Conservation (phyloP, 768 basidiomycete genomes). For the Kwoniella sp. region DNA sequence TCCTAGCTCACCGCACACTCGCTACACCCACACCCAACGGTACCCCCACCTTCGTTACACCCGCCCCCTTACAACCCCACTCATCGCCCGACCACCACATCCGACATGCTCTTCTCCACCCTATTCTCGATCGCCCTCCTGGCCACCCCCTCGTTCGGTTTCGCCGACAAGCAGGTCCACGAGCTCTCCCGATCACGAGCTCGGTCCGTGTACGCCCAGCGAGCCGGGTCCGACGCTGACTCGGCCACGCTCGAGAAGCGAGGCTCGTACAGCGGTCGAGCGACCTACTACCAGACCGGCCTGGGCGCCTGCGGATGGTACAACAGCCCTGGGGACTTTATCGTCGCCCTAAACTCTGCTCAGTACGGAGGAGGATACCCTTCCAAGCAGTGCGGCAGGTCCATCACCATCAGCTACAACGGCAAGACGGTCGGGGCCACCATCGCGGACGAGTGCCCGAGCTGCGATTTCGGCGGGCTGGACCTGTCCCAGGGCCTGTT, state of each 20-base stretch:
- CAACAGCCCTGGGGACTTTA: slow-evolving; percentile 49
- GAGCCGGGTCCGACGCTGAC: neutral
- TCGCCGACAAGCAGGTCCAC: slow-evolving; percentile 18
- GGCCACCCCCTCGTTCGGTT: slow-evolving; percentile 25
- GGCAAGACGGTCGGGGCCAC: slow-evolving; percentile 61
- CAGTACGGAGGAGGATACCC: slow-evolving; percentile 58
- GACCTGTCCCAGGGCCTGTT: slow-evolving; percentile 70
- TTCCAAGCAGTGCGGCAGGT: slow-evolving; percentile 61
- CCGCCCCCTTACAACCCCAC: neutral
- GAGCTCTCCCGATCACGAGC: slow-evolving; percentile 19
- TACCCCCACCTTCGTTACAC: neutral
- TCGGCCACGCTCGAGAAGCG: slow-evolving; percentile 20
- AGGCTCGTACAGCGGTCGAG: slow-evolving; percentile 27
- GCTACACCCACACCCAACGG: neutral
- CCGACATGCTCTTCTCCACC: slow-evolving; percentile 9
- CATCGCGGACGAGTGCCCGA: slow-evolving; percentile 68
- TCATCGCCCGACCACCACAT: neutral
- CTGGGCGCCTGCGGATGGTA: slow-evolving; percentile 54
- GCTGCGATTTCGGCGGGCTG: slow-evolving; percentile 63
- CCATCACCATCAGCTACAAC: slow-evolving; percentile 60
- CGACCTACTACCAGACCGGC: slow-evolving; percentile 53
- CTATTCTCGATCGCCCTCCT: slow-evolving; percentile 16
- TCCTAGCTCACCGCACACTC: neutral
- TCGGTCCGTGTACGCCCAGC: slow-evolving; percentile 9
- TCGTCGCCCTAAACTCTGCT: slow-evolving; percentile 49